Base-by-base conservation (phyloP, 2,329 filamentous ascomycete species). In the Parafenestella ontariensis region DNA sequence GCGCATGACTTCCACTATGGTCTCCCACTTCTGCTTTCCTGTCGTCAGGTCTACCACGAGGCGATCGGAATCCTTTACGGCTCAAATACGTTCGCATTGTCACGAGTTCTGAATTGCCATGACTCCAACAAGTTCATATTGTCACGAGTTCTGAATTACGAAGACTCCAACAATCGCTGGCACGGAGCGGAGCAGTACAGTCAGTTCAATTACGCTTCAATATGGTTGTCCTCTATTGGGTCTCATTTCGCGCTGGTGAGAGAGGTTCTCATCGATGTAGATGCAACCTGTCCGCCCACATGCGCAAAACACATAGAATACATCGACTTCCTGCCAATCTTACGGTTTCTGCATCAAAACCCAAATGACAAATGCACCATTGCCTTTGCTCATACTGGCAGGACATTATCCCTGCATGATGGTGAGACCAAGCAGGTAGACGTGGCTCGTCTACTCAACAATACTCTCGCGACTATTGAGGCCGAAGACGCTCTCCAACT, bases 11-110 rank as follows among this genome's bases (percentile, higher is more conserved):
- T 46, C 33, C 29, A 26, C 9, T 8, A 37, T 3, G 13, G 18
- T 24, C 17, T 34, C 3, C n/a, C 36, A 15, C n/a, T 49, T 11
- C 18, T 44, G n/a, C 37, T 37, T 11, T 17, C 28, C 4, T 57
- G 50, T 42, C 45, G 46, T 3, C 54, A 57, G 31, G 20, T 49
- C 26, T 54, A 57, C 24, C 36, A 46, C 24, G 54, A 57, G 28
- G 49, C 54, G 11, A 39, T 24, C 1, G 28, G 45, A 8, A 20
- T 46, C 6, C 46, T 57, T 1, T 57, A 46, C 34, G 24, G 46
- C 20, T 10, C 26, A 3, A 57, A 57, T 31, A 41, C 40, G 7
- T 57, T 54, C n/a, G 23, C 48, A 18, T 49, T 31, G 3, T 31
- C 28, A 31, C 28, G 28, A 3, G 8, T 31, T 31, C 13, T 31